A percentile compares a stretch with the other conserved stretches of the same genome.
phyloP scores from a whole-genome alignment of 345 rosid genomes.

The Aquilaria sinensis region DNA sequence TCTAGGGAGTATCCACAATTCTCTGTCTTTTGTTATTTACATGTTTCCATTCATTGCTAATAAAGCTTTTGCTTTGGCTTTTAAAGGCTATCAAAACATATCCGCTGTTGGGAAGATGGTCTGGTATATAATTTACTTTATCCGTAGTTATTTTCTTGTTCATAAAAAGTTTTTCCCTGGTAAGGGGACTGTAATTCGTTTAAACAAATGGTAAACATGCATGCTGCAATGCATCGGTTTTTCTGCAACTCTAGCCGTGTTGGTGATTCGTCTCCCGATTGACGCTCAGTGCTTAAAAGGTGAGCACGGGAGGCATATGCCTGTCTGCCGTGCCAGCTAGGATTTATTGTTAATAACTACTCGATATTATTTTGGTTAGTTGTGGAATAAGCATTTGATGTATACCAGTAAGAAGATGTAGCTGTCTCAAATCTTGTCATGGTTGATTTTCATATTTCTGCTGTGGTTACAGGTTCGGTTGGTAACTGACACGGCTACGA shows the following conservation, averaged over 20 bases:
- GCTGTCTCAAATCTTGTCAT: slow-evolving; percentile 11
- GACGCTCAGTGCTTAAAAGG: slow-evolving; percentile 87
- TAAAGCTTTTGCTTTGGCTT: slow-evolving; percentile 52
- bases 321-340: slow-evolving; percentile 89
- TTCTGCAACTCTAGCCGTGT: slow-evolving; percentile 90
- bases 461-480: slow-evolving; percentile 61
- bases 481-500: slow-evolving; percentile 63
- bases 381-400: slow-evolving; percentile 13
- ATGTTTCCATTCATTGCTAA: slow-evolving; percentile 44
- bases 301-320: slow-evolving; percentile 92
- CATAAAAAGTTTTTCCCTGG: slow-evolving; percentile 74
- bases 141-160: slow-evolving; percentile 26
- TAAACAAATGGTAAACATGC: slow-evolving; percentile 61
- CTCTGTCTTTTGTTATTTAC: slow-evolving; percentile 45
- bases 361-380: slow-evolving; percentile 15
- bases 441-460: slow-evolving; percentile 28
- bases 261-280: slow-evolving; percentile 85
- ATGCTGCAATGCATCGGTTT: slow-evolving; percentile 65
- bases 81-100: slow-evolving; percentile 71
- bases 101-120: slow-evolving; percentile 74
- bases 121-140: slow-evolving; percentile 54
- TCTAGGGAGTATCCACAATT: slow-evolving; percentile 54
- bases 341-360: slow-evolving; percentile 27
- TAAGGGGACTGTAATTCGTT: slow-evolving; percentile 85
- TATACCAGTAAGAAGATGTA: slow-evolving; percentile 6